phyloP scores from a whole-genome alignment of 1,284 basidiomycete species.

The Tilletia horrida region DNA sequence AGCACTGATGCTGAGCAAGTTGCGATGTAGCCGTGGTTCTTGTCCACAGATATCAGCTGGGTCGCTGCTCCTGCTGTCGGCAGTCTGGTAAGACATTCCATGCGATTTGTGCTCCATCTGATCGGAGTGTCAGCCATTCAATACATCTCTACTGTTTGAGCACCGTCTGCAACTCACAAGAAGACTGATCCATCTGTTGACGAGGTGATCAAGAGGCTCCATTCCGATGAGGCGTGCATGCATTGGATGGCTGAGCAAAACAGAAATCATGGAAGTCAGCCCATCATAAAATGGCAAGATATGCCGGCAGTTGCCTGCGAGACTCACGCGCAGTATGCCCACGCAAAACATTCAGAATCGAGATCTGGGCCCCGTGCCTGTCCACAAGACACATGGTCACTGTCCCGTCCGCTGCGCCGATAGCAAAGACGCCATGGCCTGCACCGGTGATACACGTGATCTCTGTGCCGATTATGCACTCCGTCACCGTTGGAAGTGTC shows the following conservation, averaged over 20 bases:
- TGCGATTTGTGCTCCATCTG: conserved; percentile 78
- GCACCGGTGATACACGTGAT: conserved; percentile 66
- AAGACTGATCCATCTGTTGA: conserved; percentile 78
- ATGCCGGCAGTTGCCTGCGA: too few species aligned
- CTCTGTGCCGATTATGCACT: conserved; percentile 26
- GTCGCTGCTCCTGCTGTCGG: conserved; percentile 60
- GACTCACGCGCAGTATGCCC: conserved; percentile 56
- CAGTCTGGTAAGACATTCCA: conserved; percentile 40
- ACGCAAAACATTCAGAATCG: conserved; percentile 64
- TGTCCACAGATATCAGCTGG: conserved; percentile 72
- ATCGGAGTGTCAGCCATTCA: too few species aligned
- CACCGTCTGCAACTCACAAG: conserved; percentile 51
- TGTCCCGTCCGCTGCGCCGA: conserved; percentile 62
- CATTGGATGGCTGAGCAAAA: conserved; percentile 37
- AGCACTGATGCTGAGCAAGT: conserved; percentile 70
- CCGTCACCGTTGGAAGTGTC: conserved; percentile 58
- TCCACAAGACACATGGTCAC: conserved; percentile 38
- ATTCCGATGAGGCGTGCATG: conserved; percentile 71
- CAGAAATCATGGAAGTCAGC: too few species aligned
- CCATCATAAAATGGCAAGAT: too few species aligned
- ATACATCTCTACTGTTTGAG: too few species aligned
- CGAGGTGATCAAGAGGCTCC: conserved; percentile 80
- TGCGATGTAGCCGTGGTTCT: conserved; percentile 78
- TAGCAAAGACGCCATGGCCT: conserved; percentile 67
- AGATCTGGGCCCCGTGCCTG: conserved; percentile 27